A percentile compares a stretch with the other conserved stretches of the same genome.
These are phyloP conservation scores for Cyclotella cryptica DNA, from an alignment of 108 stramenopile genomes.

Conservation along the genomic window DNA sequence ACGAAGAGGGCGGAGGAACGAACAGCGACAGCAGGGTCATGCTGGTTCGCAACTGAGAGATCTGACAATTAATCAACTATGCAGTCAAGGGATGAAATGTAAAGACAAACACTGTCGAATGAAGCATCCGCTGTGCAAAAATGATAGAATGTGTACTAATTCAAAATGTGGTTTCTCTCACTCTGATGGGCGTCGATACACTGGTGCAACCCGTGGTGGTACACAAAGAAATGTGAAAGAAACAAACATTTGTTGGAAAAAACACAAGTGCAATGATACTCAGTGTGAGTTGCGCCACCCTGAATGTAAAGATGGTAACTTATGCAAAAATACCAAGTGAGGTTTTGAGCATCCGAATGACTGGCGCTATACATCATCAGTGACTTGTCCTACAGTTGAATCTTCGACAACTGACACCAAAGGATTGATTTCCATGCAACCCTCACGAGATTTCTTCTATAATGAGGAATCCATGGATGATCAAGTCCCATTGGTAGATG, in stretches of 20 bases:
- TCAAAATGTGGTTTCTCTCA: not conserved
- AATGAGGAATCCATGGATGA: not conserved
- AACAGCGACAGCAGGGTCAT: no score
- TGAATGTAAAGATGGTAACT: not conserved
- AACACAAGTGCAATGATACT: not conserved
- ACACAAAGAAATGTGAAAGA: not conserved
- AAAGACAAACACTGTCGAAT: not conserved
- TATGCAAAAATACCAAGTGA: not conserved
- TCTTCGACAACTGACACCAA: not conserved
- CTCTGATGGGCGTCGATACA: not conserved
- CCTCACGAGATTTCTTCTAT: not conserved
- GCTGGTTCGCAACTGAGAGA: no score
- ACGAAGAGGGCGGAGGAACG: no score
- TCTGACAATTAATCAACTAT: no score
- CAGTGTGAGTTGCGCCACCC: not conserved
- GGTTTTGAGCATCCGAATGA: not conserved
- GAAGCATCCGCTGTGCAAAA: slow-evolving; percentile 1
- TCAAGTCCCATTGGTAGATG: not conserved
- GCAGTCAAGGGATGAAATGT: no score
- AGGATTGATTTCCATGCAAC: not conserved
- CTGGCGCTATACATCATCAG: not conserved
- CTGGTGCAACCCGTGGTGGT: not conserved
- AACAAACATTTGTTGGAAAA: not conserved
- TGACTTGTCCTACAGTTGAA: not conserved
- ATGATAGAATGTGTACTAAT: not conserved